Base-by-base conservation (phyloP, 805 yeast species). In the Ogataea paraovalis region DNA sequence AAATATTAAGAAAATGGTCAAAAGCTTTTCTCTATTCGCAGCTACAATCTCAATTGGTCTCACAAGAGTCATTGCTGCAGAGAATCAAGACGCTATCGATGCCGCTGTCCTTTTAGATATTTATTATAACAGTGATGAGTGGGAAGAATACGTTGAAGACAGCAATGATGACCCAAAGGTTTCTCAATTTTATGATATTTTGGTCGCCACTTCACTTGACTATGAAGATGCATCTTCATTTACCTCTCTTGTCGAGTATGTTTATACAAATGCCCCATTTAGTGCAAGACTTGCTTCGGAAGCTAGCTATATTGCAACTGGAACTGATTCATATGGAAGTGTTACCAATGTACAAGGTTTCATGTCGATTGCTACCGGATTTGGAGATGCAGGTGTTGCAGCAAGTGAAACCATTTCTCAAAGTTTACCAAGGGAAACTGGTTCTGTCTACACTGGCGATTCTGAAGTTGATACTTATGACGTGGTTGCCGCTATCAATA, bases 221-320 rank as follows among this genome's bases (percentile, higher is more conserved):
- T 8, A 7, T 9, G 36, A 8, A 9, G 36, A 14, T 7, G 14
- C 6, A 13, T 14, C 39, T 4, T 36, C 39, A 16, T 14, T 18
- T 16, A 18, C 6, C 6, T 42, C 32, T 2, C 52, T 52, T 3
- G 48, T 50, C 32, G 32, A 41, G 12, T 45, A 46, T 42, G 41
- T 53, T 20, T 53, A 45, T 51, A 53, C 56, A 28, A 42, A 45
- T 14, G 54, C 43, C 14, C 54, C 53, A 3, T 53, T 48, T 20
- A 36, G 52, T n/a, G n/a, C 19, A 20, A 44, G 56, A 34, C 37
- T 53, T n/a, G 44, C 36, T 10, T 30, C 42, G 18, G 54, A 48
- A 44, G 54, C 52, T 21, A 41, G 39, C n/a, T 50, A 37, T 46
- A 40, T 50, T 42, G 52, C 48, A 39, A 48, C 51, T 7, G 28